These are phyloP conservation scores for Pterocarpus macrocarpus DNA, from an alignment of 306 rosid species.

Conservation along the genomic window DNA sequence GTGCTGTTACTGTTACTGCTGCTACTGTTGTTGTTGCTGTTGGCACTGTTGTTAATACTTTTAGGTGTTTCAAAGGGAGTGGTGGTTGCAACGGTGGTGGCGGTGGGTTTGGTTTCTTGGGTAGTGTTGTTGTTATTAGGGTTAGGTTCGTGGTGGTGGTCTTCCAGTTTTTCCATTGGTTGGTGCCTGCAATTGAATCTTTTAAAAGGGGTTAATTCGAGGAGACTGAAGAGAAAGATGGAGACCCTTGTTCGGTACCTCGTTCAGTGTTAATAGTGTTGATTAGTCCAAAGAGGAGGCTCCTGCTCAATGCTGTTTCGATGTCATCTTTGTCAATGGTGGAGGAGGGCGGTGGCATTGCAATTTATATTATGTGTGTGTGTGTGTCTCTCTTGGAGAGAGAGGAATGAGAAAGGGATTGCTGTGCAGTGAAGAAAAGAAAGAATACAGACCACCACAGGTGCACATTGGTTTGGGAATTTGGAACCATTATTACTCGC, in stretches of 20 bases:
- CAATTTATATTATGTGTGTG: background rate
- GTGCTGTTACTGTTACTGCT: background rate
- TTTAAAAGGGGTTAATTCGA: constrained; percentile 26
- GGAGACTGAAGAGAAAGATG: constrained; percentile 35
- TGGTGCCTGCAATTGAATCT: constrained; percentile 32
- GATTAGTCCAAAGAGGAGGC: constrained; percentile 53
- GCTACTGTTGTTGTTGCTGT: background rate
- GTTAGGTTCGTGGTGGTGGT: constrained; percentile 22
- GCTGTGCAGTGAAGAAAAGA: constrained; percentile 61
- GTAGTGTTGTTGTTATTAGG: background rate
- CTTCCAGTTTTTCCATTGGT: constrained; percentile 55
- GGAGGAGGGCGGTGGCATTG: constrained; percentile 81
- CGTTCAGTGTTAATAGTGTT: constrained; percentile 71
- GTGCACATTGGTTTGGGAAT: constrained; percentile 61
- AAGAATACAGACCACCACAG: constrained; percentile 44
- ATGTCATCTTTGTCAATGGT: constrained; percentile 72
- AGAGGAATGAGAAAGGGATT: constrained; percentile 33
- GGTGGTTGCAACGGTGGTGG: constrained; percentile 50
- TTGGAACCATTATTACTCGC: constrained; percentile 49
- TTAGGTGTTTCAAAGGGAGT: constrained; percentile 36
- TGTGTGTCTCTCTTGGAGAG: background rate
- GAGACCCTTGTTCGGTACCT: constrained; percentile 56
- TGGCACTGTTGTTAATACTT: background rate
- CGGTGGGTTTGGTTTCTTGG: constrained; percentile 48
- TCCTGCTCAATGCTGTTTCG: constrained; percentile 41